phyloP scores from a whole-genome alignment of 768 basidiomycete species.

The Astraeus odoratus region DNA sequence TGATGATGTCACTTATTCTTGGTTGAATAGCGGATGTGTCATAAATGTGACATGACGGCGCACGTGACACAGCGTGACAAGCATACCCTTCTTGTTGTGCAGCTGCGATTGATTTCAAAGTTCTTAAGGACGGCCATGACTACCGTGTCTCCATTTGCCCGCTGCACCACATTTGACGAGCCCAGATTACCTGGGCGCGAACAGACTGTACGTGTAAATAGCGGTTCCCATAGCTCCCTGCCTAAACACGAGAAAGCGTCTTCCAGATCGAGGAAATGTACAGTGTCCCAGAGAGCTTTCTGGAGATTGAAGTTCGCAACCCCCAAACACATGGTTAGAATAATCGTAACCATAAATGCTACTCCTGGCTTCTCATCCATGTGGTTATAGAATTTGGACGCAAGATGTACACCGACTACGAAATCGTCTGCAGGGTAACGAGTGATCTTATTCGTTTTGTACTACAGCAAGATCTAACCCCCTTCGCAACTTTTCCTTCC shows the following conservation, averaged over 20 bases:
- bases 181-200: conserved; percentile 42
- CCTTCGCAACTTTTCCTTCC: background rate
- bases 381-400: conserved; percentile 72
- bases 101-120: conserved; percentile 12
- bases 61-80: conserved; percentile 11
- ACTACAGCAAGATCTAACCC: conserved; percentile 3
- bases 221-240: conserved; percentile 10
- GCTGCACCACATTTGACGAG: conserved; percentile 51
- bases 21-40: conserved; percentile 4
- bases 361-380: background rate
- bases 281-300: conserved; percentile 90
- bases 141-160: conserved; percentile 53
- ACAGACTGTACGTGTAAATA: conserved; percentile 42
- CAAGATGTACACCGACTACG: conserved; percentile 99
- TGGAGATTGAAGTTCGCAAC: conserved; percentile 96
- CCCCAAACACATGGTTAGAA: conserved; percentile 87
- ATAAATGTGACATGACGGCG: no score
- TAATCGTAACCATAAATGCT: background rate
- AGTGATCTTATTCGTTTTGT: background rate
- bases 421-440: conserved; percentile 90
- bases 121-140: conserved; percentile 23
- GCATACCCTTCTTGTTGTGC: conserved; percentile 11
- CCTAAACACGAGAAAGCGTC: conserved; percentile 29
- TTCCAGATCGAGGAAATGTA: conserved; percentile 96
- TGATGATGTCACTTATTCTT: no score